Conservation (phyloP, 139 green algal genomes). For the Limnomonas spitsbergensis region DNA sequence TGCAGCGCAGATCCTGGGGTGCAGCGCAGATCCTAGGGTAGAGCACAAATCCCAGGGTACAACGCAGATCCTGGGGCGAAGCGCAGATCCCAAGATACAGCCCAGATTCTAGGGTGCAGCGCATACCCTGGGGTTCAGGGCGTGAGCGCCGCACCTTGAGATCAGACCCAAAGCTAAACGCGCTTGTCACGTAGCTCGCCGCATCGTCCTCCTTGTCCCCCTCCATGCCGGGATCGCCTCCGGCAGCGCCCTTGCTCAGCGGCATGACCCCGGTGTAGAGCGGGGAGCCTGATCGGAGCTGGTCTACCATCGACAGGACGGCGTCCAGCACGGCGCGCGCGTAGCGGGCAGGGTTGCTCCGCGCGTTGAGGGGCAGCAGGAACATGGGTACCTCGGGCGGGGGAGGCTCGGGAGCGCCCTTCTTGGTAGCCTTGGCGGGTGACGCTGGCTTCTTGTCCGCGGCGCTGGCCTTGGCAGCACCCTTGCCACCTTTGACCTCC, state of each 20-base stretch:
- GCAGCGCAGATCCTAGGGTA: too few relatives aligned
- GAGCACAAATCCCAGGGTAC: too few relatives aligned
- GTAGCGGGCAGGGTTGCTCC: constrained; percentile 24
- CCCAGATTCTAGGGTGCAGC: too few relatives aligned
- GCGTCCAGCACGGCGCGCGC: constrained; percentile 21
- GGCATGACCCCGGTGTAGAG: constrained; percentile 30
- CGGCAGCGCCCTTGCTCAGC: background rate
- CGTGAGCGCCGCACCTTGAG: constrained; percentile 30
- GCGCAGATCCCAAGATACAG: too few relatives aligned
- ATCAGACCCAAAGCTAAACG: constrained; percentile 45
- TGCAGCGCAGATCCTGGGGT: too few relatives aligned
- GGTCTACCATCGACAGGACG: constrained; percentile 30
- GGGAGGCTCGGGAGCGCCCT: constrained; percentile 18
- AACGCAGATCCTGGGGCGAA: too few relatives aligned
- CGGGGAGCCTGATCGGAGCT: constrained; percentile 26
- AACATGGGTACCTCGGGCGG: background rate
- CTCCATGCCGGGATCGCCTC: background rate
- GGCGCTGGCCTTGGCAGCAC: constrained; percentile 6
- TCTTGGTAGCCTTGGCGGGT: constrained; percentile 21
- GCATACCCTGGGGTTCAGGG: too few relatives aligned
- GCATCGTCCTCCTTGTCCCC: background rate
- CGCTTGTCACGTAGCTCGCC: constrained; percentile 1
- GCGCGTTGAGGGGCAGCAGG: background rate
- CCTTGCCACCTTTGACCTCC: constrained; percentile 16
- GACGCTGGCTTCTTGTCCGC: constrained; percentile 9